Evolutionary conservation across 257 asterid species (phyloP), one percentile per base, ranked within the genome.

Genomic region (Lantana camara): DNA sequence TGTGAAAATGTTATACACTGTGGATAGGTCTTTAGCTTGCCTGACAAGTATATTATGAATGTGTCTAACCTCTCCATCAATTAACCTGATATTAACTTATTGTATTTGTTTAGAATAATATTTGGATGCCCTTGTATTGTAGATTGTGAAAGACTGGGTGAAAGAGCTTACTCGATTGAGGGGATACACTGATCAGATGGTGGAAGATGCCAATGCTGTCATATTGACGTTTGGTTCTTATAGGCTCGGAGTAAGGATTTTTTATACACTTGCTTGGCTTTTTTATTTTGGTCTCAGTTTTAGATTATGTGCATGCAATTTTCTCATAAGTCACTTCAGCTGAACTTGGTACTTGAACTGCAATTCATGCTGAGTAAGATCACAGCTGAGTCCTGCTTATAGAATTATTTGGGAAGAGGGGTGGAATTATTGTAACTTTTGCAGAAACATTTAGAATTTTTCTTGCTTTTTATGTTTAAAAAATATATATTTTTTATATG

Each of bases 221-320:
- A 80, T 94, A 60, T 77, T 86, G 32, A 94, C 99, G 10, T 94
- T 94, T 75, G 99, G 99, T 71, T 94, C 99, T 72, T 88, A 94
- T 71, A 82, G 95, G 30, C 95, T 94, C 22, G 99, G 99, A 70
- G 99, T 94, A 79, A 82, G 84, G 35, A 63, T 29, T 66, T 29
- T 66, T 63, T 67, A 45, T 44, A n/a, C 53, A 35, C 34, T 32
- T 60, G 22, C 37, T 41, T 56, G 21, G n/a, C 15, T 64, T 21
- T 56, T 44, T 69, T 40, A 22, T n/a, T n/a, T n/a, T n/a, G n/a
- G n/a, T n/a, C n/a, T 21, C 46, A 52, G 17, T 50, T 24, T 41
- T 22, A 21, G 12, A 44, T 12, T 14, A 17, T n/a, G 29, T 16
- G 21, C 22, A 32, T 16, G 12, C 13, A 41, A 1, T 21, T 3